These are phyloP conservation scores for Luffa aegyptiaca DNA, from an alignment of 306 rosid genomes.

Conservation along the genomic window DNA sequence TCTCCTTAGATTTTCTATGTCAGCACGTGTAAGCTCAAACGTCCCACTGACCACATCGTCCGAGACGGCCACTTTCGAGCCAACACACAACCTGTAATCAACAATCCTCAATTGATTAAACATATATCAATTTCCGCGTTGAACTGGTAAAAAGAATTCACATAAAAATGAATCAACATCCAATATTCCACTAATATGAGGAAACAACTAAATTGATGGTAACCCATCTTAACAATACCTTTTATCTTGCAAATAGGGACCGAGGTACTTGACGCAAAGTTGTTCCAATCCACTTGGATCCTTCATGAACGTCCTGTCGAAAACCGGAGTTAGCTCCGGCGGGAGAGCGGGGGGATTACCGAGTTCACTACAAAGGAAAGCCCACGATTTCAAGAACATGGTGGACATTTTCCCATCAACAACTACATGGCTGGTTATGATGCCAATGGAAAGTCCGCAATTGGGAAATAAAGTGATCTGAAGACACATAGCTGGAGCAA, in stretches of 20 bases:
- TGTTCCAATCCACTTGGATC: background rate
- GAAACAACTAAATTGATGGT: too few relatives aligned
- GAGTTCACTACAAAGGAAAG: constrained; percentile 9
- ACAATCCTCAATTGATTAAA: too few relatives aligned
- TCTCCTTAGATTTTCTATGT: constrained; percentile 6
- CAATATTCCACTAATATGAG: too few relatives aligned
- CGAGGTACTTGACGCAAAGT: background rate
- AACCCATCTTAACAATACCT: too few relatives aligned
- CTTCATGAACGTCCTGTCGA: constrained; percentile 14
- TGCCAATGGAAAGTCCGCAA: constrained; percentile 32
- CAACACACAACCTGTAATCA: too few relatives aligned
- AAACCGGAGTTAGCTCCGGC: constrained; percentile 11
- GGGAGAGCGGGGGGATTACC: background rate
- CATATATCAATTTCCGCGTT: too few relatives aligned
- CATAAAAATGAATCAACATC: too few relatives aligned
- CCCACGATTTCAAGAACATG: constrained; percentile 49
- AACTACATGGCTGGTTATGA: constrained; percentile 28
- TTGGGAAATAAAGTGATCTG: constrained; percentile 44
- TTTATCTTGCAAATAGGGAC: too few relatives aligned
- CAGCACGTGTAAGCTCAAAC: background rate
- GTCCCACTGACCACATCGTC: constrained; percentile 15
- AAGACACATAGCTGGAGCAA: constrained; percentile 21
- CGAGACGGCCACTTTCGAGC: background rate
- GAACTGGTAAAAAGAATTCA: too few relatives aligned
- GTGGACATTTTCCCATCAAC: constrained; percentile 38